Evolutionary conservation across 495 filamentous ascomycete genomes (phyloP), one percentile per base, ranked within the genome.

Genomic region (Collariella sp.): DNA sequence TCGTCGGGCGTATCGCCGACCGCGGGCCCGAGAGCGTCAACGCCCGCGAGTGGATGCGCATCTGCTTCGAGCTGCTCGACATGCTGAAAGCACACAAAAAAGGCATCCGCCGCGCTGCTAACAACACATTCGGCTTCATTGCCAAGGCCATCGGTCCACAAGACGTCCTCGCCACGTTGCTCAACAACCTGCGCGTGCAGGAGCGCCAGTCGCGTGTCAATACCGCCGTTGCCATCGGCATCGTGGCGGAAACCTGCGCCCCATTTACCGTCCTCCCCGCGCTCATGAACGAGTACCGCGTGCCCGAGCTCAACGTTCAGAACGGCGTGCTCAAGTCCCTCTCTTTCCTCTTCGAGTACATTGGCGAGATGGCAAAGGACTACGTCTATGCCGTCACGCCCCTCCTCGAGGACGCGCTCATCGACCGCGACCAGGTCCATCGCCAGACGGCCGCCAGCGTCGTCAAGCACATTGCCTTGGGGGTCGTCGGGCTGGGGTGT

Each of bases 41-140:
- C 64, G 91, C 94, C 15, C 83, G 93, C 65, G 94, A 99, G 69
- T 97, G 94, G 94, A 97, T 99, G 94, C 82, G 94, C 62, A 99
- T 99, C 68, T 97, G 94, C 73, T 99, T 97, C 68, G 94, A 99
- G 75, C 77, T 99, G 44, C 80, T 97, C 35, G 94, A 99, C 72
- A 97, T 99, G 93, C 81, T 99, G 56, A 99, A 99, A 72, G 94
- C 94, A 2, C 93, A 98, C 73, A 98, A 98, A 72, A 96, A 96
- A 78, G 91, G 94, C 52, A 99, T 99, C 62, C 88, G 94, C 54
- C 85, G 94, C 70, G 94, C 94, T 12, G 94, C 94, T 54, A 99
- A 99, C 80, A 99, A 99, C 76, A 99, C 94, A 2, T 99, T 99
- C 62, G 94, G 94, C 66, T 99, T 96, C 81, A 99, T 99, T 62